These are phyloP conservation scores for Emmonsiellopsis sp. DNA, from an alignment of 2,329 filamentous ascomycete species.

Conservation along the genomic window DNA sequence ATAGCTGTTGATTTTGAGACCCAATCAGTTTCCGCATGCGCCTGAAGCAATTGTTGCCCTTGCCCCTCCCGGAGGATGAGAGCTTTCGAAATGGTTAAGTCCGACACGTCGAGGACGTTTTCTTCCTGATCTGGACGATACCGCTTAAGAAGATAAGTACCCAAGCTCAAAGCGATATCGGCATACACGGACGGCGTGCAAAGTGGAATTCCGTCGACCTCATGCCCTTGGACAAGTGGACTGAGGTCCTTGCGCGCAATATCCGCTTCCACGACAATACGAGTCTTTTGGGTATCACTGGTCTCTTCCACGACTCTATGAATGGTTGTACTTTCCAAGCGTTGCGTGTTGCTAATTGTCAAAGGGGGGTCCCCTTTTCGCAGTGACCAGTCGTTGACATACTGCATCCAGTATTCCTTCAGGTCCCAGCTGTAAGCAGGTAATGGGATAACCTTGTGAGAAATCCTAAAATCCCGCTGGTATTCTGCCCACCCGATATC, in stretches of 20 bases:
- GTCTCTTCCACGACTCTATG: conserved; percentile 11
- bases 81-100: conserved; percentile 17
- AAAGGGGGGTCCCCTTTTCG: conserved; percentile 8
- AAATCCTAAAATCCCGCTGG: conserved; percentile 50
- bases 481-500: conserved; percentile 63
- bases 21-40: conserved; percentile 11
- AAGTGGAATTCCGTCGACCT: conserved; percentile 16
- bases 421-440: conserved; percentile 60
- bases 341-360: not conserved
- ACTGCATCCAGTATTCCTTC: conserved; percentile 65
- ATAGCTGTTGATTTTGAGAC: conserved; percentile 7
- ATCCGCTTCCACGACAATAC: conserved; percentile 12
- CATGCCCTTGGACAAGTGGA: conserved; percentile 14
- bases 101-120: conserved; percentile 12
- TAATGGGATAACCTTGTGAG: conserved; percentile 52
- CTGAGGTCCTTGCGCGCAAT: conserved; percentile 11
- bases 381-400: conserved; percentile 7
- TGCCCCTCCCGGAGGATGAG: conserved; percentile 11
- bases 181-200: conserved; percentile 18
- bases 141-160: conserved; percentile 10
- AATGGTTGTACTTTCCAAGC: conserved; percentile 7
- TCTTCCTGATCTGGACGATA: conserved; percentile 9
- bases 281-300: not conserved
- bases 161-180: conserved; percentile 17
- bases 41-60: conserved; percentile 12